Evolutionary conservation across 768 basidiomycete genomes (phyloP).

Genomic region (Suillus plorans): DNA sequence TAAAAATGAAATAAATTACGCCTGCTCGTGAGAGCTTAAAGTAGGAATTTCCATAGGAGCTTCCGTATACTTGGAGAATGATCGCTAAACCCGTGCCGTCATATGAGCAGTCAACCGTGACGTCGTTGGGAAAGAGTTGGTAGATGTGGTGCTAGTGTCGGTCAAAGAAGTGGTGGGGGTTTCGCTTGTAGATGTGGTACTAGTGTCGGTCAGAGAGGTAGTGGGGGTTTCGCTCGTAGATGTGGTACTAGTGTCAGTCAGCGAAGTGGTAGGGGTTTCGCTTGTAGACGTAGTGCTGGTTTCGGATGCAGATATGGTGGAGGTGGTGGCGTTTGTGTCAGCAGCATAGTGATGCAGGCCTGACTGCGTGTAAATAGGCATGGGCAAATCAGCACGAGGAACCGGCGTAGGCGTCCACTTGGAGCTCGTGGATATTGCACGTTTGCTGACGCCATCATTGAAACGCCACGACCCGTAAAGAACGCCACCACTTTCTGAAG

Average conservation of each 20-base stretch:
- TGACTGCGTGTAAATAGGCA: neutral
- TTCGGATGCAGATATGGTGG: neutral
- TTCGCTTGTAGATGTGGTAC: too few species aligned
- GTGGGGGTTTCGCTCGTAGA: too few species aligned
- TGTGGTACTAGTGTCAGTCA: too few species aligned
- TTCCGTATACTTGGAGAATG: neutral
- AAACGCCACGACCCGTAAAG: conserved; percentile 62
- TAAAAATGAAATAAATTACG: neutral
- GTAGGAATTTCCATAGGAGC: neutral
- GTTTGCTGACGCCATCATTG: conserved; percentile 34
- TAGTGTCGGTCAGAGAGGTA: too few species aligned
- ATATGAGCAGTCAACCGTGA: neutral
- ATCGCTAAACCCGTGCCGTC: neutral
- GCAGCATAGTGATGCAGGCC: neutral
- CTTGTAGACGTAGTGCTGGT: neutral
- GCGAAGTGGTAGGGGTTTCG: too few species aligned
- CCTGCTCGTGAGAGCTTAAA: neutral
- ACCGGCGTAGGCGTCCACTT: neutral
- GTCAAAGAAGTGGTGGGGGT: too few species aligned
- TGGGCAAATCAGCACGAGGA: neutral
- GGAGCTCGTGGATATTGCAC: neutral
- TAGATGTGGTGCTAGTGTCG: too few species aligned
- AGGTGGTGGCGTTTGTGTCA: neutral
- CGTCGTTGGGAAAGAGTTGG: neutral
- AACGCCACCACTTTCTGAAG: conserved; percentile 45